Conservation (phyloP, 2,329 filamentous ascomycete species). For the Diaporthe citrichinensis region DNA sequence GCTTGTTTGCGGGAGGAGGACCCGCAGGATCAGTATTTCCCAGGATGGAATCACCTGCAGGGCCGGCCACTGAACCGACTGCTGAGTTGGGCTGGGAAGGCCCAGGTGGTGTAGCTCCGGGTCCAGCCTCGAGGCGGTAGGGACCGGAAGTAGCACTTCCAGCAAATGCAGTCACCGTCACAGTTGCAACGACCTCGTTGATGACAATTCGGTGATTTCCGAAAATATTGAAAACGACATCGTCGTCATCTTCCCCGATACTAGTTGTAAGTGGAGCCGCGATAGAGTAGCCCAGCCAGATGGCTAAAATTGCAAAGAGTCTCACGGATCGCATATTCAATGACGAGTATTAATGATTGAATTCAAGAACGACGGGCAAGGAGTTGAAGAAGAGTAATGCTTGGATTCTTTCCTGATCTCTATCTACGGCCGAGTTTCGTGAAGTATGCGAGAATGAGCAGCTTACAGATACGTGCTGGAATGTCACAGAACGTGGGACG, state of each 20-base stretch:
- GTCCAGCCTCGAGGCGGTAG: neutral
- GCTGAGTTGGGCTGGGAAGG: neutral
- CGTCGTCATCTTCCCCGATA: neutral
- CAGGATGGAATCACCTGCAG: neutral
- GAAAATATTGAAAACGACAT: neutral
- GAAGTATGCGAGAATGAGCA: too few relatives aligned
- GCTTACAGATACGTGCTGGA: too few relatives aligned
- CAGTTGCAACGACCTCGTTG: neutral
- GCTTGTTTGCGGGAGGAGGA: neutral
- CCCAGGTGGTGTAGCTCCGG: neutral
- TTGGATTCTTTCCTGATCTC: too few relatives aligned
- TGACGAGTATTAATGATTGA: neutral
- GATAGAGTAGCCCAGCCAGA: neutral
- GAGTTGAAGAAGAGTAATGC: neutral
- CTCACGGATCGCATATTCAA: neutral
- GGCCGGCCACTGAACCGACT: neutral
- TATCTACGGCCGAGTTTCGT: too few relatives aligned
- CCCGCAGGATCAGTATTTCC: neutral
- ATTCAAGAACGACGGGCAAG: neutral
- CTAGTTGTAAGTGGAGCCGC: neutral
- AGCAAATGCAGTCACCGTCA: neutral
- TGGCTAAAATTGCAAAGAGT: neutral
- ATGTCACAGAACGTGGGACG: too few relatives aligned
- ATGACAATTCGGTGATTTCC: neutral
- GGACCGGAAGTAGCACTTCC: neutral